phyloP scores from a whole-genome alignment of 129 eudicot genomes.

The Arctium minus region DNA sequence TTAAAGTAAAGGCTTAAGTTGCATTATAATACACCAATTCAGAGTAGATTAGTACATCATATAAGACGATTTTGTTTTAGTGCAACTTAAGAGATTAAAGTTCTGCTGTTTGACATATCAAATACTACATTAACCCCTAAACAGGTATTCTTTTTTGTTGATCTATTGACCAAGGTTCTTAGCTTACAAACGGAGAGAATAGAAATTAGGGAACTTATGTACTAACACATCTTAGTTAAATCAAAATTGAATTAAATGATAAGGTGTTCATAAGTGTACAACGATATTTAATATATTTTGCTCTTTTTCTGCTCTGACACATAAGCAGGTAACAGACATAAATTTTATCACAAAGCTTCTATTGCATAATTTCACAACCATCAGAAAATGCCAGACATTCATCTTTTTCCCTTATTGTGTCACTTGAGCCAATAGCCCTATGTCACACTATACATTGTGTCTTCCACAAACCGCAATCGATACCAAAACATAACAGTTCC shows the following conservation, averaged over 20 bases:
- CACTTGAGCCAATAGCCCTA: neutral
- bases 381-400: neutral
- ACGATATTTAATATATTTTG: too few species aligned
- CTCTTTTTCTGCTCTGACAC: too few species aligned
- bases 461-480: neutral
- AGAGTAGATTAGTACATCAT: neutral
- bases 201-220: neutral
- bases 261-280: neutral
- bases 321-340: neutral
- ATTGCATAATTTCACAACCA: neutral
- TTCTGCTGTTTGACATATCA: neutral
- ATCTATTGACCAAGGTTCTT: neutral
- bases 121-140: neutral
- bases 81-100: neutral
- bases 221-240: neutral
- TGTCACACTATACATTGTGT: conserved; percentile 1
- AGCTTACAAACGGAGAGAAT: neutral
- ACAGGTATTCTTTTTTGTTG: neutral
- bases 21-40: neutral
- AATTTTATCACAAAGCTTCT: neutral
- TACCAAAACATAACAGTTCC: neutral
- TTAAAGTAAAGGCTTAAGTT: too few species aligned
- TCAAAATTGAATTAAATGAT: neutral
- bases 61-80: neutral
- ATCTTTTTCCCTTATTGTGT: neutral